These are phyloP conservation scores for Ceratocystis cubensis DNA, from an alignment of 2,329 filamentous ascomycete genomes.

Conservation along the genomic window DNA sequence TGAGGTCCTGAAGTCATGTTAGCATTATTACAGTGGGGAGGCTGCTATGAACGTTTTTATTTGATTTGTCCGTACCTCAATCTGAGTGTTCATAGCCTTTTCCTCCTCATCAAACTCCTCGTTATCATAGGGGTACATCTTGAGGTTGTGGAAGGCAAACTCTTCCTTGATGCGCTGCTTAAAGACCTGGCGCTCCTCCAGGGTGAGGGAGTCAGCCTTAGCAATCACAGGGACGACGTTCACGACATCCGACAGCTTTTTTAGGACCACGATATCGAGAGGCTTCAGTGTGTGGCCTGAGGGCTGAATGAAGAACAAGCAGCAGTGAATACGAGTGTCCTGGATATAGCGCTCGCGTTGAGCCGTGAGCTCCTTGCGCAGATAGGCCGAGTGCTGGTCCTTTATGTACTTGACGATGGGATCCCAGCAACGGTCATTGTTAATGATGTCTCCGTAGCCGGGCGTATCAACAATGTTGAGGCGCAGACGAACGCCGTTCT, in stretches of 20 bases:
- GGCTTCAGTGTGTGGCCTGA: conserved; percentile 97
- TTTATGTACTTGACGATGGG: conserved; percentile 99
- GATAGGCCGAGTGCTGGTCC: conserved; percentile 98
- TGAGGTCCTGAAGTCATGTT: conserved; percentile 54
- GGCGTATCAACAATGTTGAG: conserved; percentile 99
- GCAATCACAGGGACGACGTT: conserved; percentile 98
- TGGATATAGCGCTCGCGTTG: conserved; percentile 99
- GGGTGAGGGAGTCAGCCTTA: conserved; percentile 90
- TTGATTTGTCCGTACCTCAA: conserved; percentile 58
- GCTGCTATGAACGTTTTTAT: background rate
- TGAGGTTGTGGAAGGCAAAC: conserved; percentile 98
- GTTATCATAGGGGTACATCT: conserved; percentile 99
- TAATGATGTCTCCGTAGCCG: conserved; percentile 95
- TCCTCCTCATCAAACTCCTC: conserved; percentile 98
- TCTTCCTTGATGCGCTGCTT: conserved; percentile 99
- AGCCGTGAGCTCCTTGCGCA: conserved; percentile 97
- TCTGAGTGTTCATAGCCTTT: conserved; percentile 80
- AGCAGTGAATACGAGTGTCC: conserved; percentile 98
- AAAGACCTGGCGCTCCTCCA: conserved; percentile 91
- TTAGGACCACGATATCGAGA: conserved; percentile 97
- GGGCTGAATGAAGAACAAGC: conserved; percentile 98
- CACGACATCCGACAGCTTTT: conserved; percentile 98
- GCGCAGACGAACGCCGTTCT: conserved; percentile 93
- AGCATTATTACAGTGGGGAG: conserved; percentile 28
- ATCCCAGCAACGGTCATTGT: conserved; percentile 99